Evolutionary conservation across 352 stramenopile genomes (phyloP), one percentile per base, ranked within the genome.

Genomic region (Phytopythium chamaehyphon): DNA sequence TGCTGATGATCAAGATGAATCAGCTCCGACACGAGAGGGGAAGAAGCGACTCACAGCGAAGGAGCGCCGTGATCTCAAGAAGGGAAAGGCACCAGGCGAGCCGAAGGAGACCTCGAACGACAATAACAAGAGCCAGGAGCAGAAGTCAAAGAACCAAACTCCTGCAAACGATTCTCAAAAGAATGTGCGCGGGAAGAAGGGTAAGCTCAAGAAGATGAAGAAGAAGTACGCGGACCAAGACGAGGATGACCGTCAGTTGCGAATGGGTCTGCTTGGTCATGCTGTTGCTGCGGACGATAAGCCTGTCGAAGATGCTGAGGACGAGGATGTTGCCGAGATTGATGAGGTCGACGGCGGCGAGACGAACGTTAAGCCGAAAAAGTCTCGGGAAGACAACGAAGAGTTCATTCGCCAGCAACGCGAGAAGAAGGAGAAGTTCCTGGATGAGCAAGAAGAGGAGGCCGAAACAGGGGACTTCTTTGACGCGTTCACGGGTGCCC

Each of bases 201-300:
- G 87, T 6, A 98, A 98, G 63, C 64, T 97, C 55, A 98, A 98
- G 68, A 94, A 95, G 51, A 86, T 94, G 57, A 97, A 96, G 55
- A 93, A 93, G 60, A 98, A 98, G 62, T 99, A 99, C 61, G 83
- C 71, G 0, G 95, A 99, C 42, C 96, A 99, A 71, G 95, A 98
- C 59, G 95, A 98, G 0, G 95, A 98, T 42, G 95, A 99, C 64
- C 76, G 90, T 16, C 79, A 86, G 11, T 53, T 98, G 33, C 90
- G 93, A 6, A 96, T 99, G 76, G 65, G 97, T 43, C 85, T 86
- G 7, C 77, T 99, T 16, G 91, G 90, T 2, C 70, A 94, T 51
- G 57, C 67, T 0, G 48, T 82, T 24, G 47, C 64, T 10, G 53
- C 69, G 3, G 7, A 46, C 24, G 38, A 47, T 16, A 37, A 46